A percentile compares a stretch with the other conserved stretches of the same genome.
These are phyloP conservation scores for Syncephalastrum racemosum DNA, from an alignment of 371 early-diverging fungal species.

Conservation along the genomic window DNA sequence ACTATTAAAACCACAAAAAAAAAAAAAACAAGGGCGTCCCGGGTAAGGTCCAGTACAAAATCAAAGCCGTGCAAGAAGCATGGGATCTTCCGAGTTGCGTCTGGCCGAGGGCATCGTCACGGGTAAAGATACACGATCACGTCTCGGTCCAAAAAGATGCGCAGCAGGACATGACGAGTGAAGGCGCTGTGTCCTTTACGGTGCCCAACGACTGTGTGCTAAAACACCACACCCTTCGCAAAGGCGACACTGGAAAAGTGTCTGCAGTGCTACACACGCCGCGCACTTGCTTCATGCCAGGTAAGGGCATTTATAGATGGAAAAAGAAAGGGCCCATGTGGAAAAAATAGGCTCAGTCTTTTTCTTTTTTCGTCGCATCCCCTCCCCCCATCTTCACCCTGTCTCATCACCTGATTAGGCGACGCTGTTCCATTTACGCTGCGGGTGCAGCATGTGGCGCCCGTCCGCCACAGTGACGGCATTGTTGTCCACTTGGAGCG, in stretches of 20 bases:
- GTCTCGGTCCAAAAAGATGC: conserved; percentile 16
- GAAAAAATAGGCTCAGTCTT: neutral
- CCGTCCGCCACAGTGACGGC: conserved; percentile 25
- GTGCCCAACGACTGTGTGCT: conserved; percentile 24
- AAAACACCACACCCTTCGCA: conserved; percentile 14
- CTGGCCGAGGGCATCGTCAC: conserved; percentile 25
- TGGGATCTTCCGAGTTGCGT: conserved; percentile 21
- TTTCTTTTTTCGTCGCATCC: neutral
- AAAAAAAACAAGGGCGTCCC: conserved; percentile 15
- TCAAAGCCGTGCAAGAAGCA: conserved; percentile 26
- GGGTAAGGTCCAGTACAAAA: conserved; percentile 27
- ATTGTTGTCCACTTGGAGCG: conserved; percentile 22
- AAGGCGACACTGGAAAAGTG: conserved; percentile 20
- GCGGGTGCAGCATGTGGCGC: conserved; percentile 24
- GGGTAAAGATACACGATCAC: conserved; percentile 17
- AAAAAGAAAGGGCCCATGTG: neutral
- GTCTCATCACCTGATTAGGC: conserved; percentile 5
- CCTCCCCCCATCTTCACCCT: too few species aligned
- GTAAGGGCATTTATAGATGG: conserved; percentile 5
- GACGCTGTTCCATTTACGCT: conserved; percentile 21
- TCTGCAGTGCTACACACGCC: conserved; percentile 22
- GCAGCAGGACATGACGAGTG: conserved; percentile 20
- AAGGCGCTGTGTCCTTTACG: conserved; percentile 19
- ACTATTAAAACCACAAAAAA: neutral
- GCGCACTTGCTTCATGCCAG: conserved; percentile 26